Base-by-base conservation (phyloP, 2,329 filamentous ascomycete genomes). In the Colletotrichum chrysophilum region DNA sequence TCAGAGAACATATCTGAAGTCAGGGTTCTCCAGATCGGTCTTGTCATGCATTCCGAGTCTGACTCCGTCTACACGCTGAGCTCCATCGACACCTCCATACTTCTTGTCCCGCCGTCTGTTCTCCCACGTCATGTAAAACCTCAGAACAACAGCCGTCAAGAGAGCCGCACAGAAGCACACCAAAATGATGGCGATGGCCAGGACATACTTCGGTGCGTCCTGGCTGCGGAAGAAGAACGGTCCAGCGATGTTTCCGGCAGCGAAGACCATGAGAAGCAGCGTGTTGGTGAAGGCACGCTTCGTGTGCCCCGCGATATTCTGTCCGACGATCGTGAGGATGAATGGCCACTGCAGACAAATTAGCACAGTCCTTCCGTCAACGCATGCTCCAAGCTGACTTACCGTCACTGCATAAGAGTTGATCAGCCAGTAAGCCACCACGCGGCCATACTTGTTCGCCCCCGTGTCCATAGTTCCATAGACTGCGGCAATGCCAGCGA, bases 11-110 rank as follows among this genome's bases (percentile, higher is more conserved):
- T 79, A 79, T 52, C 75, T 38, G 56, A 80, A 80, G 38, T 80
- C 79, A 4, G 74, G 61, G 36, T 80, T 80, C 70, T 81, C 79
- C 34, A 79, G 70, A 68, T 80, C 79, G 13, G 78, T 80, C 77
- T 79, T 79, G 65, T 80, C 79, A 52, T 79, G 78, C 78, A 80
- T 80, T 30, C 79, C 78, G 26, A 79, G 73, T 32, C 78, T 70
- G 69, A 75, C 70, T 5, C 68, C 71, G 14, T 77, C 77, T 6
- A 76, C 30, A 66, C 34, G 18, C 79, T 78, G 34, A 71, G 78
- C 56, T 43, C 56, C 56, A 32, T 61, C 56, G 3, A 61, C 56
- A 0, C 14, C 26, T 10, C 56, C 56, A 5, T 28, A 61, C 28
- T 61, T 28, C 0, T n/a, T 61, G n/a, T 61, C 56, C 24, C 56